These are phyloP conservation scores for Penicillium soppii DNA, from an alignment of 495 filamentous ascomycete genomes.

Conservation along the genomic window DNA sequence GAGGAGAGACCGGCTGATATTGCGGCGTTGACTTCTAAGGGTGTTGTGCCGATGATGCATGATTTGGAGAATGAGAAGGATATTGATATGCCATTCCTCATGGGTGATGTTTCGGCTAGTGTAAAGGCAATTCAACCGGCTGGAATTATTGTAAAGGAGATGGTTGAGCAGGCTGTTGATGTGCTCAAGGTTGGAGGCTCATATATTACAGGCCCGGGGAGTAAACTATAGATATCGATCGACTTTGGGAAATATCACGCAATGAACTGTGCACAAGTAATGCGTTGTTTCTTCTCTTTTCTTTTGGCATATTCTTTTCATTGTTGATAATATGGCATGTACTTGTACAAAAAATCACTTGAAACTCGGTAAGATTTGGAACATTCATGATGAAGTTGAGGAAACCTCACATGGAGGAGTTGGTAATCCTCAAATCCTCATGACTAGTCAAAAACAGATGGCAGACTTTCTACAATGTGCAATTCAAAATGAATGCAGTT, in stretches of 20 bases:
- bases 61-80: constrained; percentile 78
- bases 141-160: constrained; percentile 75
- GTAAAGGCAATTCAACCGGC: constrained; percentile 77
- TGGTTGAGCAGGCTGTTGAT: constrained; percentile 76
- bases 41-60: constrained; percentile 74
- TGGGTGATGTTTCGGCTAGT: constrained; percentile 88
- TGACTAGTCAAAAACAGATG: neutral
- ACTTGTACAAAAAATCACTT: constrained; percentile 37
- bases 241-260: too few relatives aligned
- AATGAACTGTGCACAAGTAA: too few relatives aligned
- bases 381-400: constrained; percentile 9
- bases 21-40: constrained; percentile 65
- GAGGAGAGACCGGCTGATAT: constrained; percentile 71
- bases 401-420: too few relatives aligned
- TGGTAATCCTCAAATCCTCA: neutral
- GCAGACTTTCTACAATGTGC: neutral
- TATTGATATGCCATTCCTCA: constrained; percentile 79
- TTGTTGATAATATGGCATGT: constrained; percentile 32
- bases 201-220: constrained; percentile 31
- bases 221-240: constrained; percentile 32
- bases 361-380: constrained; percentile 15
- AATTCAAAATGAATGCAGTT: neutral
- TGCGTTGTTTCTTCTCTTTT: too few relatives aligned
- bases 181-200: constrained; percentile 53
- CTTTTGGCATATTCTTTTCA: neutral